phyloP scores from a whole-genome alignment of 495 filamentous ascomycete genomes.

The Entonaema liquescens region DNA sequence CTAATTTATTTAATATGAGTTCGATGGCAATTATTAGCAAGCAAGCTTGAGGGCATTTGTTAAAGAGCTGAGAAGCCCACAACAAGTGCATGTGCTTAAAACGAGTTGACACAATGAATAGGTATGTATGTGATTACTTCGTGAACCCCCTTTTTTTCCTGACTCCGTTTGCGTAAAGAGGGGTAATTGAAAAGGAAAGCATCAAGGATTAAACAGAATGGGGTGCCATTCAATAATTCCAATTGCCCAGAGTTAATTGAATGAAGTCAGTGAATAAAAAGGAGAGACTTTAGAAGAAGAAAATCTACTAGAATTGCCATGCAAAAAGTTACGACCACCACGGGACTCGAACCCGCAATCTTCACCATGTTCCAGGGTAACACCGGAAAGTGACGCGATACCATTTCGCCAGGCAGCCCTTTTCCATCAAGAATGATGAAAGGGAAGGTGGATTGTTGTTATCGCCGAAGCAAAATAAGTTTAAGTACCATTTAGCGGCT shows the following conservation, averaged over 20 bases:
- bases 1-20: background rate
- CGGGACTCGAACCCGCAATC: slow-evolving; percentile 46
- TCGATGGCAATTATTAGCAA: background rate
- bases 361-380: slow-evolving; percentile 39
- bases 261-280: background rate
- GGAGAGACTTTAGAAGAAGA: background rate
- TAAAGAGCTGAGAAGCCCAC: too few relatives aligned
- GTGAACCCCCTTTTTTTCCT: too few relatives aligned
- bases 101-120: too few relatives aligned
- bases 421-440: background rate
- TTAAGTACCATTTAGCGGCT: slow-evolving; percentile 1
- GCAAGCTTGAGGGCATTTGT: too few relatives aligned
- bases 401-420: slow-evolving; percentile 43
- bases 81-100: too few relatives aligned
- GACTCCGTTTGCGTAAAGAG: too few relatives aligned
- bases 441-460: slow-evolving; percentile 21
- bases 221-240: too few relatives aligned
- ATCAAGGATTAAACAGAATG: background rate
- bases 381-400: slow-evolving; percentile 46
- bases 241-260: too few relatives aligned
- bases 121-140: too few relatives aligned
- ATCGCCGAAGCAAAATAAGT: slow-evolving; percentile 3
- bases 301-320: background rate
- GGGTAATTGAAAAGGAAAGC: background rate
- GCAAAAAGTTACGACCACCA: slow-evolving; percentile 38